Base-by-base conservation (phyloP, 129 eudicot genomes). In the Flaveria sonorensis region DNA sequence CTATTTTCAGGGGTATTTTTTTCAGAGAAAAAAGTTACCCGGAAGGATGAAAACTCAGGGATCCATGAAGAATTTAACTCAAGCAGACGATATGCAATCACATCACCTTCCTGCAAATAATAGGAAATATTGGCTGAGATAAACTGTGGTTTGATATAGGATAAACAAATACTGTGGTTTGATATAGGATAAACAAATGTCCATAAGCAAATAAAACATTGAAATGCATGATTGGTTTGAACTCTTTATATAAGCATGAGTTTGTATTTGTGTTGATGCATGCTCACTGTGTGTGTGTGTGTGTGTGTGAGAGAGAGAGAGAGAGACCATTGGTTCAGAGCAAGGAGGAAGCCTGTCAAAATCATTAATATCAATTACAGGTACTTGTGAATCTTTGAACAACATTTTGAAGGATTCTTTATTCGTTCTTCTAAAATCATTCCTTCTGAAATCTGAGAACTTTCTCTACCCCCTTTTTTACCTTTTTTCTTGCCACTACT, bases 11-110 rank as follows among this genome's bases (percentile, higher is more conserved):
- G 62, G 20, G 5, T 18, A 2, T 14, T 30, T 14, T 30, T 63
- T 63, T 63, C 14, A 19, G 52, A 51, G 53, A 60, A 56, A 39
- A 67, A 72, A 67, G 70, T 72, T 89, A 94, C 99, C 68, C 99
- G 94, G 77, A 68, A 92, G 15, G 89, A 73, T 19, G 97, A 91
- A 61, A 89, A 79, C 86, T 92, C 96, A 24, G 99, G 99, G 65
- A 89, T 88, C 97, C 96, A 95, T 46, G 92, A 43, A 50, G 97
- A 85, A 78, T 93, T 89, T 76, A 95, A 80, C 71, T 92, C 97
- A 52, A 95, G 86, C 23, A 92, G 75, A 28, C 97, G 97, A 76
- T 95, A 95, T 66, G 96, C 99, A 83, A 95, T 89, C 75, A 89
- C 84, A 57, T 88, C 90, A 67, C 95, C 98, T 75, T 79, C 92